phyloP scores from a whole-genome alignment of 2,329 filamentous ascomycete genomes.

The Cryphonectria carpinicola region DNA sequence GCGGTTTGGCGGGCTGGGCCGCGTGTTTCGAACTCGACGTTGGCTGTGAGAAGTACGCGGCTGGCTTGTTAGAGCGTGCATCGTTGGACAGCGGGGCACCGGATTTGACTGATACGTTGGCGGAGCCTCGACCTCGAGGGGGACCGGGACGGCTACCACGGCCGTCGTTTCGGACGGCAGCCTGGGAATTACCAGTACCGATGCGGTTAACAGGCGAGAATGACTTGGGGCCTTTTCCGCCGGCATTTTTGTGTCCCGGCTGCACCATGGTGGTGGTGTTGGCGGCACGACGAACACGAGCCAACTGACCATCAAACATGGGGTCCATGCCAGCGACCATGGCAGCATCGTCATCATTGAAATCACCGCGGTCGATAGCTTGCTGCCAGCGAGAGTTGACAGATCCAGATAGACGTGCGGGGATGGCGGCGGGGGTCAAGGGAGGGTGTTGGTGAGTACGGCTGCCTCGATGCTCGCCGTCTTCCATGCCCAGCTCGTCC shows the following conservation, averaged over 20 bases:
- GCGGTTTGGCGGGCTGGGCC: background rate
- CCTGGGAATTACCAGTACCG: constrained; percentile 6
- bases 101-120: constrained; percentile 18
- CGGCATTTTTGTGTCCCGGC: background rate
- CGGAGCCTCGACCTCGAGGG: constrained; percentile 3
- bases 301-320: constrained; percentile 35
- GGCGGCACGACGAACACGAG: constrained; percentile 30
- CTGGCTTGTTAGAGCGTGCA: background rate
- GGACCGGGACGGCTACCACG: background rate
- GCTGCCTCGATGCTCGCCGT: constrained; percentile 18
- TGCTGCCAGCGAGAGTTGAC: constrained; percentile 14
- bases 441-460: background rate
- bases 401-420: background rate
- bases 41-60: background rate
- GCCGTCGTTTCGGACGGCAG: background rate
- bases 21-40: too few species aligned
- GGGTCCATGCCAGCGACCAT: constrained; percentile 34
- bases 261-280: background rate
- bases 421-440: background rate
- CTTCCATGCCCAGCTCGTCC: constrained; percentile 34
- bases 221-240: background rate
- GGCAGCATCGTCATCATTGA: constrained; percentile 39
- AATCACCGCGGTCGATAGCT: constrained; percentile 32
- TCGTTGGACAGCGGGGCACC: background rate
- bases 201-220: background rate